Base-by-base conservation (phyloP, 2,329 filamentous ascomycete species). In the Penicillium sp. region DNA sequence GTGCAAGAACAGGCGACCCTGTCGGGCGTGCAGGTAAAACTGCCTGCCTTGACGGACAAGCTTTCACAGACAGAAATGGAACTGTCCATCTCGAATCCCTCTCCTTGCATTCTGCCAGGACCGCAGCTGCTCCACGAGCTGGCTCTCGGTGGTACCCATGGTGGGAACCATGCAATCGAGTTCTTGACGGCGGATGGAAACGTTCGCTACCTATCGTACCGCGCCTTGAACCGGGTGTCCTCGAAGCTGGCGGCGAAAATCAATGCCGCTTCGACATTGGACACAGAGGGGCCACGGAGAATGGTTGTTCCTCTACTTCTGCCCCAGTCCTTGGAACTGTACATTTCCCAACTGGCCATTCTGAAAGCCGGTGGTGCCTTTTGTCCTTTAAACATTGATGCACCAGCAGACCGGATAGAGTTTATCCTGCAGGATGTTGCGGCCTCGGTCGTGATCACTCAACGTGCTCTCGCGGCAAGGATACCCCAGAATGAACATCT, bases 341-440 rank as follows among this genome's bases (percentile, higher is more conserved):
- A 96, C 74, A 82, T 95, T 57, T 82, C 90, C 1, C 84, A 91
- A 61, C 75, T 96, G 46, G 92, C 89, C 3, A 85, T 94, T 54
- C 79, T 96, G 49, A 92, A 93, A 73, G 87, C 87, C 13, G 93
- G 93, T 6, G 90, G 85, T 37, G 91, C 91, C 0, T 96, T 96
- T 68, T 96, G 92, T 65, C 92, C 93, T 0, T 78, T 97, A 56
- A 89, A 89, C 60, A 81, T 90, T 50, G 92, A 96, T 74, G 85
- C 88, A 0, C 93, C 93, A 0, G 74, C 81, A 4, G 91, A 96
- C 54, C 83, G 93, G 50, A 82, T 96, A 44, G 85, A 82, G 52
- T 96, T 96, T 71, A 93, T 96, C 51, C 75, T 93, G 16, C 73
- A 84, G n/a, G 92, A 97, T 79, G 85, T 96, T 40, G 80, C 81